Evolutionary conservation across 768 basidiomycete genomes (phyloP).

Genomic region (Suillus discolor): DNA sequence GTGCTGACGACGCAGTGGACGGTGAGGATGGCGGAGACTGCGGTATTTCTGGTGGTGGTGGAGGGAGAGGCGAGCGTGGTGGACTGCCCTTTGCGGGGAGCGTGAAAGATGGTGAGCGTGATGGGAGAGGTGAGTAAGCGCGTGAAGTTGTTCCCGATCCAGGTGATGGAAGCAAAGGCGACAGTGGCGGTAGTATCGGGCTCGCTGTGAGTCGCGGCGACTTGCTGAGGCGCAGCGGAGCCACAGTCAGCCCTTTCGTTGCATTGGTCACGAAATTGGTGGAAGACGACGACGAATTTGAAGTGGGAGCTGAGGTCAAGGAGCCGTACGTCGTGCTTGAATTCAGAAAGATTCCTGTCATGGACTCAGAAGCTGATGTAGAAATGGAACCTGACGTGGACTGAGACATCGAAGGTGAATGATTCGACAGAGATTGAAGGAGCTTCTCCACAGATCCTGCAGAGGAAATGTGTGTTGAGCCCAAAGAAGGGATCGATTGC

Average conservation of each 20-base stretch:
- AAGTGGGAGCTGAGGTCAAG: slow-evolving; percentile 14
- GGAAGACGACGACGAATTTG: not conserved
- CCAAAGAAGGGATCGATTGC: slow-evolving; percentile 3
- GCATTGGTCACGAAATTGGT: not conserved
- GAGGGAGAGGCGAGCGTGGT: slow-evolving; percentile 12
- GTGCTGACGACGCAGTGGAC: slow-evolving; percentile 3
- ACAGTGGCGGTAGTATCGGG: slow-evolving; percentile 17
- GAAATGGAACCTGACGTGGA: slow-evolving; percentile 16
- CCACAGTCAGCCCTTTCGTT: slow-evolving; percentile 17
- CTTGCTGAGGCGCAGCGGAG: slow-evolving; percentile 31
- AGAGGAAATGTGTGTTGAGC: not conserved
- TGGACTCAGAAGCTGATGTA: slow-evolving; percentile 16
- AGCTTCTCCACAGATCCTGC: slow-evolving; percentile 4
- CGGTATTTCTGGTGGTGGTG: slow-evolving; percentile 8
- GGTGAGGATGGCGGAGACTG: slow-evolving; percentile 15
- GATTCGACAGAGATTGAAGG: not conserved
- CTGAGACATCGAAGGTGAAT: slow-evolving; percentile 2
- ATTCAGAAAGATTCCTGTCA: slow-evolving; percentile 16
- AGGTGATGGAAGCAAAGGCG: slow-evolving; percentile 13
- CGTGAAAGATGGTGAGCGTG: slow-evolving; percentile 20
- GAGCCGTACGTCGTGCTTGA: slow-evolving; percentile 20
- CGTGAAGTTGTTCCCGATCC: slow-evolving; percentile 16
- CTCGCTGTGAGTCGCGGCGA: slow-evolving; percentile 23
- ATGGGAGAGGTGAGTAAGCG: slow-evolving; percentile 27
- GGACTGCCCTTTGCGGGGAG: slow-evolving; percentile 4